Evolutionary conservation across 2,329 filamentous ascomycete species (phyloP).

Genomic region (Epicoccum sorghinum): DNA sequence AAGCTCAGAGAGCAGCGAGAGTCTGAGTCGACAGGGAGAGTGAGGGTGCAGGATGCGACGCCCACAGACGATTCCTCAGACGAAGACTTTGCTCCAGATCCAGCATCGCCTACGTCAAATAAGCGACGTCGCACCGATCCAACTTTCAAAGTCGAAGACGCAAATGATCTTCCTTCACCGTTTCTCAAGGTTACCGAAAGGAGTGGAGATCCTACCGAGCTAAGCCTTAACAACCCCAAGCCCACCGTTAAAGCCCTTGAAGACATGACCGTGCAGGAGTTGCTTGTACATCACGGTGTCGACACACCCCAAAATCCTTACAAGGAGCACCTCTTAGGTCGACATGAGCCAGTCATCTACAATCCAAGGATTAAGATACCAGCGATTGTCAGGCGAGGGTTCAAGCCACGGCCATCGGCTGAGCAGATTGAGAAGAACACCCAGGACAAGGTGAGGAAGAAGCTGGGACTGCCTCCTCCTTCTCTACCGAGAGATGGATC

Average conservation of each 20-base stretch:
- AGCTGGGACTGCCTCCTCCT: not conserved
- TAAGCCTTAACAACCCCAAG: not conserved
- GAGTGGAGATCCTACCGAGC: too few relatives aligned
- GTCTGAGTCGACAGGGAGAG: not conserved
- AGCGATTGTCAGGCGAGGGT: slow-evolving; percentile 11
- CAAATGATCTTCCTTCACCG: not conserved
- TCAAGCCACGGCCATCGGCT: slow-evolving; percentile 12
- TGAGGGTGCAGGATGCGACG: not conserved
- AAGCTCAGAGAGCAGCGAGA: not conserved
- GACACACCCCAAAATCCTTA: slow-evolving; percentile 12
- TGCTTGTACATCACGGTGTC: slow-evolving; percentile 8
- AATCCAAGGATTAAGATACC: slow-evolving; percentile 16
- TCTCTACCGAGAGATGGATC: not conserved
- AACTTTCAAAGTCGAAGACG: not conserved
- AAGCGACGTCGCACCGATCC: slow-evolving; percentile 9
- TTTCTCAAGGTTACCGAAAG: not conserved
- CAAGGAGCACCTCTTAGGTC: slow-evolving; percentile 19
- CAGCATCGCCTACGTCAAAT: slow-evolving; percentile 7
- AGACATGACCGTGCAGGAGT: slow-evolving; percentile 9
- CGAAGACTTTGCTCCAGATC: slow-evolving; percentile 13
- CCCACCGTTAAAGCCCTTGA: not conserved
- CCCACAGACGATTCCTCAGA: slow-evolving; percentile 6
- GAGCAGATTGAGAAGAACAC: slow-evolving; percentile 11
- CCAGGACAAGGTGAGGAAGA: slow-evolving; percentile 9
- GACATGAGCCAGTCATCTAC: slow-evolving; percentile 11